A percentile compares a stretch with the other conserved stretches of the same genome.
Conservation (phyloP, 2,329 filamentous ascomycete genomes). For the Bipolaris bicolor region DNA sequence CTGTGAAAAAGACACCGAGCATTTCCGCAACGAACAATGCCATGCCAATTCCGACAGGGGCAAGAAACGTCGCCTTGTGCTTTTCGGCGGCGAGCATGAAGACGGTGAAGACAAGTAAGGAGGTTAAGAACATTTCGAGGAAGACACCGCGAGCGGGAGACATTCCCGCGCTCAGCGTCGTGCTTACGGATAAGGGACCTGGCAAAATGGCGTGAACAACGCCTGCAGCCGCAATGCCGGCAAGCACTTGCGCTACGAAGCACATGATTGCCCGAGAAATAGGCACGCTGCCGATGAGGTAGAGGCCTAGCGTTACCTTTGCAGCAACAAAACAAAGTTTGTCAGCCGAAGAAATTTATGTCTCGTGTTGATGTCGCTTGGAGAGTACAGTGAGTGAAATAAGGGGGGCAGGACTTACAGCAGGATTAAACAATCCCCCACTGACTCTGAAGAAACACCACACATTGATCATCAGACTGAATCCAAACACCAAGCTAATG, state of each 20-base stretch:
- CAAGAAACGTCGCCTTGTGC: slow-evolving; percentile 73
- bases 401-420: slow-evolving; percentile 35
- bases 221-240: slow-evolving; percentile 46
- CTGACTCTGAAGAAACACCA: slow-evolving; percentile 51
- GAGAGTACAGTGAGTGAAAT: too few species aligned
- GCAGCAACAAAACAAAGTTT: not conserved
- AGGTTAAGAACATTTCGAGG: slow-evolving; percentile 50
- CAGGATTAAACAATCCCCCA: slow-evolving; percentile 50
- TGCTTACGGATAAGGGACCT: slow-evolving; percentile 42
- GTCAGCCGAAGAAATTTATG: too few species aligned
- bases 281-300: slow-evolving; percentile 40
- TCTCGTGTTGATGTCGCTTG: not conserved
- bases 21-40: slow-evolving; percentile 69
- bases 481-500: slow-evolving; percentile 48
- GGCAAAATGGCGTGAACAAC: slow-evolving; percentile 47
- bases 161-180: slow-evolving; percentile 42
- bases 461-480: slow-evolving; percentile 49
- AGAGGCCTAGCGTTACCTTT: slow-evolving; percentile 48
- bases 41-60: slow-evolving; percentile 74
- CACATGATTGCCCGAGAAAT: slow-evolving; percentile 37
- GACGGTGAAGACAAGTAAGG: slow-evolving; percentile 50
- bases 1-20: slow-evolving; percentile 54
- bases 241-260: slow-evolving; percentile 46
- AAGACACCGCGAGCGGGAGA: slow-evolving; percentile 46
- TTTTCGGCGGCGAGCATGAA: slow-evolving; percentile 74